Evolutionary conservation across 257 asterid species (phyloP).

Genomic region (Verbena officinalis): DNA sequence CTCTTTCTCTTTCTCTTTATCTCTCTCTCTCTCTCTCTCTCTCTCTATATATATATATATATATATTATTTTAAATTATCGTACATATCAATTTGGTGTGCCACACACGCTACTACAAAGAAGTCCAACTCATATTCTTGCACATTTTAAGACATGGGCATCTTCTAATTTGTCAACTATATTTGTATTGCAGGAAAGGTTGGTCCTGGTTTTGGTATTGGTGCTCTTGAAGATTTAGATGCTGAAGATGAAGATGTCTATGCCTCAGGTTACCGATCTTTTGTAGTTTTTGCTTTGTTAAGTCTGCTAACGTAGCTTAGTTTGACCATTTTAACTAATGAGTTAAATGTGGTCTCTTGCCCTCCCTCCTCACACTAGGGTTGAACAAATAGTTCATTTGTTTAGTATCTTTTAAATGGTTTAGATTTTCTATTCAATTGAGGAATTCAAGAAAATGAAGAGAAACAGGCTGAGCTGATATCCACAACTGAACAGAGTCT

Average conservation of each 20-base stretch:
- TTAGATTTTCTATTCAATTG: slow-evolving; percentile 1
- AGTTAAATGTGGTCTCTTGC: neutral
- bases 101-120: neutral
- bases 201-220: slow-evolving; percentile 96
- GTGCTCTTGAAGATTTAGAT: slow-evolving; percentile 96
- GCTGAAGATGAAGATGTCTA: slow-evolving; percentile 95
- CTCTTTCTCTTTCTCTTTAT: too few relatives aligned
- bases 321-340: slow-evolving; percentile 9
- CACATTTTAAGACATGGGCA: slow-evolving; percentile 3
- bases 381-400: neutral
- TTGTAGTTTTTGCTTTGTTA: slow-evolving; percentile 17
- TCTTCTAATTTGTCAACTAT: slow-evolving; percentile 32
- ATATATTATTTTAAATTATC: too few relatives aligned
- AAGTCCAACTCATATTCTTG: neutral
- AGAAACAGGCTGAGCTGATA: neutral
- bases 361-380: neutral
- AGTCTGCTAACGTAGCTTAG: slow-evolving; percentile 11
- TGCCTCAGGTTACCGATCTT: slow-evolving; percentile 60
- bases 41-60: too few relatives aligned
- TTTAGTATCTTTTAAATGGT: neutral
- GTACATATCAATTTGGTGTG: too few relatives aligned
- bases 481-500: neutral
- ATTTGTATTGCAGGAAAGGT: slow-evolving; percentile 63
- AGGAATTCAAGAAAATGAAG: slow-evolving; percentile 17
- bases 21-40: too few relatives aligned